These are phyloP conservation scores for Aaosphaeria arxii DNA, from an alignment of 2,329 filamentous ascomycete genomes.

Conservation along the genomic window DNA sequence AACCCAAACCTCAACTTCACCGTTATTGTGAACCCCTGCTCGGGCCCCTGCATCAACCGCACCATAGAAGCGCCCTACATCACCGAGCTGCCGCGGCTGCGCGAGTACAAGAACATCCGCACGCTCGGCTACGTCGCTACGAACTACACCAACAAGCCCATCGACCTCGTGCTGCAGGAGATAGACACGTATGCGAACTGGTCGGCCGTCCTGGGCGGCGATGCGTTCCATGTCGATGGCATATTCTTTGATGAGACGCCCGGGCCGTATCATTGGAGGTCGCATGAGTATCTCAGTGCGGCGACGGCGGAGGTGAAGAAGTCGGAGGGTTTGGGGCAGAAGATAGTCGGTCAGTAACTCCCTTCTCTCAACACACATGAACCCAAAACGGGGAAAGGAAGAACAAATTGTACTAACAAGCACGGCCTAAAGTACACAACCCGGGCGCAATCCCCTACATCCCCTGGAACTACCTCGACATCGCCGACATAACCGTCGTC, in stretches of 20 bases:
- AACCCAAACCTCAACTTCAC: conserved; percentile 47
- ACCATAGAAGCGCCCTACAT: conserved; percentile 11
- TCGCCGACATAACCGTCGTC: conserved; percentile 21
- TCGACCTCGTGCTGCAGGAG: conserved; percentile 29
- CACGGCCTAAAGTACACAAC: conserved; percentile 11
- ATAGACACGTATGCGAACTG: conserved; percentile 47
- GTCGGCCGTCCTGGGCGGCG: conserved; percentile 30
- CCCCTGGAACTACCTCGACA: conserved; percentile 18
- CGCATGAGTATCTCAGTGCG: conserved; percentile 12
- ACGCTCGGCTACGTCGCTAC: conserved; percentile 51
- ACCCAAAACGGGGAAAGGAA: neutral
- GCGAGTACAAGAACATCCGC: conserved; percentile 44
- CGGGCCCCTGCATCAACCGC: conserved; percentile 13
- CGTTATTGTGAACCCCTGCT: conserved; percentile 49
- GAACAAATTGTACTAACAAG: neutral
- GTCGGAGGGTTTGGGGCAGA: conserved; percentile 10
- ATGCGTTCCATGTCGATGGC: conserved; percentile 42
- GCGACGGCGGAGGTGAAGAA: conserved; percentile 9
- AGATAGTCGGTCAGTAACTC: conserved; percentile 12
- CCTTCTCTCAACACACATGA: neutral
- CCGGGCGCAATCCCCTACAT: conserved; percentile 15
- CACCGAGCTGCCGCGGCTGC: conserved; percentile 39
- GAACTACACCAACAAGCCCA: conserved; percentile 40
- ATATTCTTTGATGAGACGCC: conserved; percentile 53
- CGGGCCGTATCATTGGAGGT: conserved; percentile 14